These are phyloP conservation scores for Trametes maxima DNA, from an alignment of 768 basidiomycete species.

Conservation along the genomic window DNA sequence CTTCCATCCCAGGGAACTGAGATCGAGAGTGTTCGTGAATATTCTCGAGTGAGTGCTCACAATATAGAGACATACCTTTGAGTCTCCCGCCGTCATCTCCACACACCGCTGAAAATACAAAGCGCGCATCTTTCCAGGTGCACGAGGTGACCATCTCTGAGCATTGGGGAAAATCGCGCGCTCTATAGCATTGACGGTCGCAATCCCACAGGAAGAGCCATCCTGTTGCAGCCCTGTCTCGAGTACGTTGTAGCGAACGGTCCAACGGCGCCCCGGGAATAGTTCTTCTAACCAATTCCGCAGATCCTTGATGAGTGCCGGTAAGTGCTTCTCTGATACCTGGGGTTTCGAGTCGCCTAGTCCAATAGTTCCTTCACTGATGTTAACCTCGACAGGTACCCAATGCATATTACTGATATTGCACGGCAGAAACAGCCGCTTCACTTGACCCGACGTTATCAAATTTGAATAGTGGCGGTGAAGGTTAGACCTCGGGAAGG, in stretches of 20 bases:
- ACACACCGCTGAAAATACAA: background rate
- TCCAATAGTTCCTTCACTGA: background rate
- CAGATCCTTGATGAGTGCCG: background rate
- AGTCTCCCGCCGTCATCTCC: background rate
- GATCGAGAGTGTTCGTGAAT: too few species aligned
- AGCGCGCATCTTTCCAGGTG: background rate
- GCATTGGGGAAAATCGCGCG: background rate
- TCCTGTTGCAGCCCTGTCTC: background rate
- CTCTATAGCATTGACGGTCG: conserved; percentile 1
- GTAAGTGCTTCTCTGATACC: background rate
- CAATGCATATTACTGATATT: conserved; percentile 4
- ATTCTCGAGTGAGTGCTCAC: background rate
- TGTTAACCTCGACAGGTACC: background rate
- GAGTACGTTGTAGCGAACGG: background rate
- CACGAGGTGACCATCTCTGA: background rate
- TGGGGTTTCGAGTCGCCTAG: conserved; percentile 1
- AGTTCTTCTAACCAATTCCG: background rate
- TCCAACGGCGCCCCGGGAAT: background rate
- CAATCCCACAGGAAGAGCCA: background rate
- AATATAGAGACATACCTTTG: background rate
- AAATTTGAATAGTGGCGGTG: background rate
- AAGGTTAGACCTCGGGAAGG: background rate
- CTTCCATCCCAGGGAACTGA: too few species aligned
- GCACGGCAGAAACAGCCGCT: background rate
- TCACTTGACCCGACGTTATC: background rate